Conservation (phyloP, 2,329 filamentous ascomycete species). For the Fusarium continuum region DNA sequence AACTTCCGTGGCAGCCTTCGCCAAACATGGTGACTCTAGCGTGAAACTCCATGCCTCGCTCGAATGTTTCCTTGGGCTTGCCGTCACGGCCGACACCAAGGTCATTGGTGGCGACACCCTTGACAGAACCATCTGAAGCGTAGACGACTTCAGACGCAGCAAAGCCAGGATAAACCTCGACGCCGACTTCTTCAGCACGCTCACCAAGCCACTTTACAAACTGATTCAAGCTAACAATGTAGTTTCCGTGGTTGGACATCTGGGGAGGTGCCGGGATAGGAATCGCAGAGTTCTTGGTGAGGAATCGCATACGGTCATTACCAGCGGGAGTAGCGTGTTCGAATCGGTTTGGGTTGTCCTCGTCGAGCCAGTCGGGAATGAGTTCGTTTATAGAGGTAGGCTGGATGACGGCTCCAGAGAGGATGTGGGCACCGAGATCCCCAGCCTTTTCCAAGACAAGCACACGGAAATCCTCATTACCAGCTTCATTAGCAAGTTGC, state of each 20-base stretch:
- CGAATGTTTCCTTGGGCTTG: conserved; percentile 87
- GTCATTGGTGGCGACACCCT: conserved; percentile 96
- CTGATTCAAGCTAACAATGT: conserved; percentile 95
- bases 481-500: conserved; percentile 92
- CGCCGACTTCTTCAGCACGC: conserved; percentile 93
- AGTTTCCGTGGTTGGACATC: conserved; percentile 98
- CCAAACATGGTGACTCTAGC: conserved; percentile 89
- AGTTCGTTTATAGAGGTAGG: conserved; percentile 89
- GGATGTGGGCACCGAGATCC: conserved; percentile 92
- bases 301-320: conserved; percentile 89
- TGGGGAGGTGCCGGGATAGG: conserved; percentile 90
- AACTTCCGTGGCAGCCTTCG: conserved; percentile 94
- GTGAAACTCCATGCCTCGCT: conserved; percentile 98
- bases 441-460: conserved; percentile 94
- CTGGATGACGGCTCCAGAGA: conserved; percentile 95
- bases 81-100: conserved; percentile 84
- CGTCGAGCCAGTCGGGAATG: conserved; percentile 90
- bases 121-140: conserved; percentile 83
- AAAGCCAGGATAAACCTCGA: conserved; percentile 96
- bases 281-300: conserved; percentile 81
- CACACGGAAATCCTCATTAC: conserved; percentile 95
- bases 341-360: conserved; percentile 89
- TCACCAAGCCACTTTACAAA: conserved; percentile 96
- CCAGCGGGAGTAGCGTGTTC: conserved; percentile 85
- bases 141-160: conserved; percentile 94